Conservation (phyloP, 1,284 basidiomycete species). For the Agaricales sp. region DNA sequence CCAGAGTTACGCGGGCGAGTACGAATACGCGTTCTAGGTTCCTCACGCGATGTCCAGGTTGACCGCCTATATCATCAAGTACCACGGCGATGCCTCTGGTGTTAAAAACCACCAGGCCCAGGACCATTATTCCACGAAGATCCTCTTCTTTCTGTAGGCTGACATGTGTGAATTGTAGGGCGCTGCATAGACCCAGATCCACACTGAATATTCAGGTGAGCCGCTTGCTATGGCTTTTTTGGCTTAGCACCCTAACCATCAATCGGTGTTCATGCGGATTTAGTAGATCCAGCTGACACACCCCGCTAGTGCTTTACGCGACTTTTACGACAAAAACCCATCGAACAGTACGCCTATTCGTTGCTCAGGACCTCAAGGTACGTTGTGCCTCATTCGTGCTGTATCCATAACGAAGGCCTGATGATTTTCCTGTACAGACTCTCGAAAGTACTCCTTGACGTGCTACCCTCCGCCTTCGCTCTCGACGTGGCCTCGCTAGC, state of each 20-base stretch:
- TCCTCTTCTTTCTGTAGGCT: slow-evolving; percentile 79
- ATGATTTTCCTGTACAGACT: slow-evolving; percentile 39
- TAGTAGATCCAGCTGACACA: slow-evolving; percentile 86
- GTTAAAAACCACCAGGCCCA: slow-evolving; percentile 90
- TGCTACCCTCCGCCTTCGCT: slow-evolving; percentile 79
- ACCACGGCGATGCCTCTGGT: slow-evolving; percentile 88
- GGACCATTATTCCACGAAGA: slow-evolving; percentile 96
- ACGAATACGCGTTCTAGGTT: slow-evolving; percentile 78
- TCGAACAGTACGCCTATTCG: slow-evolving; percentile 89
- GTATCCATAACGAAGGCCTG: slow-evolving; percentile 3
- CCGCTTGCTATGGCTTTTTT: slow-evolving; percentile 90
- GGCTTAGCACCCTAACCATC: slow-evolving; percentile 85
- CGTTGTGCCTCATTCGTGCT: slow-evolving; percentile 13
- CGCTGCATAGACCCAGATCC: slow-evolving; percentile 81
- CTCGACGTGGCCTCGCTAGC: slow-evolving; percentile 92
- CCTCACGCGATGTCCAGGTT: slow-evolving; percentile 93
- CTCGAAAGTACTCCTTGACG: slow-evolving; percentile 85
- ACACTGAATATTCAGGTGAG: slow-evolving; percentile 78
- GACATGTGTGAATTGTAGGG: slow-evolving; percentile 28
- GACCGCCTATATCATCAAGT: slow-evolving; percentile 98
- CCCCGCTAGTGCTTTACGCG: slow-evolving; percentile 79
- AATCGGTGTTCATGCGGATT: slow-evolving; percentile 93
- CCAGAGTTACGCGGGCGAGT: slow-evolving; percentile 83
- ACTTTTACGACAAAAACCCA: slow-evolving; percentile 88
- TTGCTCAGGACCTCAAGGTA: slow-evolving; percentile 91